Evolutionary conservation across 441 rosid species (phyloP).

Genomic region (Eruca vesicaria): DNA sequence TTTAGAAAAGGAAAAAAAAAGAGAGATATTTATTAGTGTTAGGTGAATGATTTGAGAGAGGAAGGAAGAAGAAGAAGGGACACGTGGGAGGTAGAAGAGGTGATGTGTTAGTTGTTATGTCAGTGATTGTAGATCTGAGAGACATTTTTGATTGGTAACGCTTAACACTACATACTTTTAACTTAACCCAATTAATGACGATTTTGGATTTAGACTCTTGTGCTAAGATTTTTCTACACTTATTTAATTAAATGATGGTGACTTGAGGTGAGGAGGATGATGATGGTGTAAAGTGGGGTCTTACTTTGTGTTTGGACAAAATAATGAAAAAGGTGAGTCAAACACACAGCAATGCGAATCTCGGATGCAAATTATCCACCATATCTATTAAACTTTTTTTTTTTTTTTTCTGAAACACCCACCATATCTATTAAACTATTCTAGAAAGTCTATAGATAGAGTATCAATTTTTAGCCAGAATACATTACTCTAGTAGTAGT

Average conservation of each 20-base stretch:
- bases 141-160: constrained; percentile 4
- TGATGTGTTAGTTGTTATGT: background rate
- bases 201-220: background rate
- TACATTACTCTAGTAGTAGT: background rate
- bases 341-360: constrained; percentile 5
- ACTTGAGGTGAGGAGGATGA: background rate
- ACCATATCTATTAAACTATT: background rate
- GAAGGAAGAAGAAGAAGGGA: constrained; percentile 16
- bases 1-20: background rate
- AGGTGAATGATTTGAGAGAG: constrained; percentile 28
- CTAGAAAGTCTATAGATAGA: background rate
- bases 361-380: constrained; percentile 9
- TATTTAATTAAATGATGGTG: background rate
- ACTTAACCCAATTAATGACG: background rate
- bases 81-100: constrained; percentile 20
- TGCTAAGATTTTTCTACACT: background rate
- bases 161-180: background rate
- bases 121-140: constrained; percentile 21
- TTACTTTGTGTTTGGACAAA: background rate
- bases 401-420: no score
- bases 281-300: background rate
- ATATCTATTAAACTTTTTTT: background rate
- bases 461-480: background rate
- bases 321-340: constrained; percentile 5
- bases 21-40: constrained; percentile 3